Percentiles rank a stretch among this genome's conserved stretches.
Evolutionary conservation across 352 stramenopile species (phyloP).

Genomic region (Globisporangium cederbergense): DNA sequence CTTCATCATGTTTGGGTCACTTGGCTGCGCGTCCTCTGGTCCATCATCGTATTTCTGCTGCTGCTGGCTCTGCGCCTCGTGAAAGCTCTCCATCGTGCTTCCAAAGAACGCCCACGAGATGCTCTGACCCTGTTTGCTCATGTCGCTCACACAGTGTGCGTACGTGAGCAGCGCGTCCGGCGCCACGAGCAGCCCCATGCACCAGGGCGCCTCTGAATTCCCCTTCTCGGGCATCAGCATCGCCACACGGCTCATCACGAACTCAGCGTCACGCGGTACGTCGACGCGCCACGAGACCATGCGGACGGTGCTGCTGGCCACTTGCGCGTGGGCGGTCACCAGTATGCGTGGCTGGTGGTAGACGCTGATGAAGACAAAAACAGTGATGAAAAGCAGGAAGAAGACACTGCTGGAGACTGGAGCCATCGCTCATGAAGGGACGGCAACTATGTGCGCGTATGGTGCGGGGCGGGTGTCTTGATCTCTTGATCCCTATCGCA

Average conservation of each 20-base stretch:
- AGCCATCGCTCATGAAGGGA: constrained; percentile 9
- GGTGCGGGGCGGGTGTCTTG: not conserved
- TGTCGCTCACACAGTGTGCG: constrained; percentile 21
- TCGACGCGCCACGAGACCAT: constrained; percentile 9
- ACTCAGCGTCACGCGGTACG: not conserved
- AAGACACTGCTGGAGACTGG: not conserved
- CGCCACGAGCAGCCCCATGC: constrained; percentile 33
- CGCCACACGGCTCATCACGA: constrained; percentile 20
- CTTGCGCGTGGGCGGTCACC: not conserved
- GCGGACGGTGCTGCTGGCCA: not conserved
- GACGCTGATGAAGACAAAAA: not conserved
- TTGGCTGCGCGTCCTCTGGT: not conserved
- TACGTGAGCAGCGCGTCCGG: constrained; percentile 29
- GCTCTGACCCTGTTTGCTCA: not conserved
- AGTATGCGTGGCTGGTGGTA: not conserved
- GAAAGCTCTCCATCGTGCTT: constrained; percentile 6
- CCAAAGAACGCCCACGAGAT: constrained; percentile 33
- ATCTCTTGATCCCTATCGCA: not conserved
- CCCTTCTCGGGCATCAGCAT: constrained; percentile 19
- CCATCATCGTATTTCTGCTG: not conserved
- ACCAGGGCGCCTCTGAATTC: constrained; percentile 14
- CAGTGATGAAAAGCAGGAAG: not conserved
- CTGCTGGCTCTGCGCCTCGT: not conserved
- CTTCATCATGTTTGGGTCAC: not conserved
- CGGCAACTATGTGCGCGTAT: not conserved